These are phyloP conservation scores for Saksenaea oblongispora DNA, from an alignment of 371 early-diverging fungal genomes.

Conservation along the genomic window DNA sequence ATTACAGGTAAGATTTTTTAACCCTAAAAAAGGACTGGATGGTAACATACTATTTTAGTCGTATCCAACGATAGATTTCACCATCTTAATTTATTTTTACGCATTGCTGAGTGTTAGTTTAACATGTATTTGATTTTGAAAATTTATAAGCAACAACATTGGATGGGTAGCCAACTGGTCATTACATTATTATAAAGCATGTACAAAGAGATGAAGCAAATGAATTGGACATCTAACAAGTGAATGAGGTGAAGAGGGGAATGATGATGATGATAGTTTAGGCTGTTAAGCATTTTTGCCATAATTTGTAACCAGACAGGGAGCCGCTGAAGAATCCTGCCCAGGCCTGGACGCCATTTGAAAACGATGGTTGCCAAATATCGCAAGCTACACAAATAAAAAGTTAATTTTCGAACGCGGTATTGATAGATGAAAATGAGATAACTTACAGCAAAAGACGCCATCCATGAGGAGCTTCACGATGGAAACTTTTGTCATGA, in stretches of 20 bases:
- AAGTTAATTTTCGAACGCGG: constrained; percentile 16
- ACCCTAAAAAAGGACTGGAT: background rate
- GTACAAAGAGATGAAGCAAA: background rate
- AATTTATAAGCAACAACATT: no score
- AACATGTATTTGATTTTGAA: no score
- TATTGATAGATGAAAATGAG: background rate
- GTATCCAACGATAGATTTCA: no score
- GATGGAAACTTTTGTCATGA: constrained; percentile 50
- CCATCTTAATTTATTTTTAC: no score
- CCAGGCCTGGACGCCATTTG: constrained; percentile 71
- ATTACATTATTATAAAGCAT: background rate
- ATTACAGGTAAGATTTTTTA: background rate
- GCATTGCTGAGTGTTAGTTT: no score
- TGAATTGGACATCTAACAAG: constrained; percentile 6
- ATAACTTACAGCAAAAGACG: constrained; percentile 64
- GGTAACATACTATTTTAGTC: background rate
- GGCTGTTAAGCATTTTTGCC: constrained; percentile 41
- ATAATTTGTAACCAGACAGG: constrained; percentile 70
- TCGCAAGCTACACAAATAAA: constrained; percentile 59
- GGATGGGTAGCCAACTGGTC: no score
- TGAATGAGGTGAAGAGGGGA: background rate
- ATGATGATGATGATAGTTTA: background rate
- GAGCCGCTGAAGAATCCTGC: constrained; percentile 69
- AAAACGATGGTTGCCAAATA: constrained; percentile 64
- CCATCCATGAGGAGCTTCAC: constrained; percentile 63